Percentiles rank a stretch among this genome's conserved stretches.
phyloP scores from a whole-genome alignment of 495 filamentous ascomycete species.

The Hypoxylon rickii region DNA sequence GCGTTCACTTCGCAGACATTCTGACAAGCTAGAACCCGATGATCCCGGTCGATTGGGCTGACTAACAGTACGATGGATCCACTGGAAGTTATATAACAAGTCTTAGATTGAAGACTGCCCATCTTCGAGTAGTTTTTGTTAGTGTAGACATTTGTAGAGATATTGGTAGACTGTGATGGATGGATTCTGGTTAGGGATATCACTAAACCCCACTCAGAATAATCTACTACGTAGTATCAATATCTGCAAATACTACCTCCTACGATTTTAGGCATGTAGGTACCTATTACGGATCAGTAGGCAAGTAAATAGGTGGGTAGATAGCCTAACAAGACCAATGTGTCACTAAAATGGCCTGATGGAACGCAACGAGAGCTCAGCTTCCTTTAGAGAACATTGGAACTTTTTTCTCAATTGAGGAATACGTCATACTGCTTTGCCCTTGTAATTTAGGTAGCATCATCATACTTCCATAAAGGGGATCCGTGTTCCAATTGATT shows the following conservation, averaged over 20 bases:
- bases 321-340: constrained; percentile 8
- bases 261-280: no score
- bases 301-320: constrained; percentile 14
- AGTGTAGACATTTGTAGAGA: no score
- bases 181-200: no score
- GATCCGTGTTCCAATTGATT: not conserved
- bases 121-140: no score
- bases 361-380: constrained; percentile 2
- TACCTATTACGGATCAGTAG: no score
- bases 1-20: constrained; percentile 28
- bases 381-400: no score
- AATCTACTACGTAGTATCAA: no score
- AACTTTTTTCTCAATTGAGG: no score
- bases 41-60: constrained; percentile 19
- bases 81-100: constrained; percentile 3
- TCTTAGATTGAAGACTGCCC: no score
- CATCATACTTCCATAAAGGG: constrained; percentile 9
- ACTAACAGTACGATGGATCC: constrained; percentile 7
- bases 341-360: constrained; percentile 10
- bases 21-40: constrained; percentile 21
- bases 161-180: no score
- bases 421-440: constrained; percentile 33
- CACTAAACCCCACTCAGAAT: no score
- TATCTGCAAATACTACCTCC: no score
- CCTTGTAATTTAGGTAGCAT: constrained; percentile 6